Evolutionary conservation across 2,329 filamentous ascomycete species (phyloP).

Genomic region (Plectosphaerella cucumerina): DNA sequence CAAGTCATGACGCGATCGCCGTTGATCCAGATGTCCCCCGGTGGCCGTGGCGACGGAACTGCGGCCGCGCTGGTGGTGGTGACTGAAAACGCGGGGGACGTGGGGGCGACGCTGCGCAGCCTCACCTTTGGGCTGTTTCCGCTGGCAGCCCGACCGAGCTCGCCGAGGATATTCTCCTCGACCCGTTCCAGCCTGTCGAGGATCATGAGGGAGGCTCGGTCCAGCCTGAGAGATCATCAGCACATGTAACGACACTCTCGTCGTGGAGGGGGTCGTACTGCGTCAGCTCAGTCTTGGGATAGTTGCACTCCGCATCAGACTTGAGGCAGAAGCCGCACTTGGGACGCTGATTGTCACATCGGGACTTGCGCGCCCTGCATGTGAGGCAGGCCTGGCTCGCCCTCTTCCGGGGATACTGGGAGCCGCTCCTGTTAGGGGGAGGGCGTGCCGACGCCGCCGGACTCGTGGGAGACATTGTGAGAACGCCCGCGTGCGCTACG

Average conservation of each 20-base stretch:
- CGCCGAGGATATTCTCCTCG: background rate
- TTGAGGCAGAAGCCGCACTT: conserved; percentile 30
- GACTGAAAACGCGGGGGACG: background rate
- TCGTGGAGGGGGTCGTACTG: background rate
- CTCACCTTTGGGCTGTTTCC: background rate
- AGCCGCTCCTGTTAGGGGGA: background rate
- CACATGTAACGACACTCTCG: background rate
- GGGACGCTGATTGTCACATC: conserved; percentile 31
- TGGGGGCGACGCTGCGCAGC: background rate
- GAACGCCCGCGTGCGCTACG: no score
- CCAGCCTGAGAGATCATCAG: background rate
- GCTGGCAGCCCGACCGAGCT: background rate
- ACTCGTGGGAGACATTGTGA: no score
- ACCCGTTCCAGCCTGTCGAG: background rate
- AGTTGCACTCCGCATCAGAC: conserved; percentile 26
- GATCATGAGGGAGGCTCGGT: background rate
- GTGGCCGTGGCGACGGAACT: background rate
- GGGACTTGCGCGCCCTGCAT: conserved; percentile 32
- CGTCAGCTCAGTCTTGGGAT: conserved; percentile 9
- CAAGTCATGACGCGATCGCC: background rate
- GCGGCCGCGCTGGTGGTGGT: background rate
- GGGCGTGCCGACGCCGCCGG: background rate
- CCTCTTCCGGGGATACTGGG: conserved; percentile 1
- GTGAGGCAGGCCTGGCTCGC: conserved; percentile 27
- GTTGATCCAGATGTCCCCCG: background rate